A percentile compares a stretch with the other conserved stretches of the same genome.
These are phyloP conservation scores for Mimosa bimucronata DNA, from an alignment of 306 rosid species.

Conservation along the genomic window DNA sequence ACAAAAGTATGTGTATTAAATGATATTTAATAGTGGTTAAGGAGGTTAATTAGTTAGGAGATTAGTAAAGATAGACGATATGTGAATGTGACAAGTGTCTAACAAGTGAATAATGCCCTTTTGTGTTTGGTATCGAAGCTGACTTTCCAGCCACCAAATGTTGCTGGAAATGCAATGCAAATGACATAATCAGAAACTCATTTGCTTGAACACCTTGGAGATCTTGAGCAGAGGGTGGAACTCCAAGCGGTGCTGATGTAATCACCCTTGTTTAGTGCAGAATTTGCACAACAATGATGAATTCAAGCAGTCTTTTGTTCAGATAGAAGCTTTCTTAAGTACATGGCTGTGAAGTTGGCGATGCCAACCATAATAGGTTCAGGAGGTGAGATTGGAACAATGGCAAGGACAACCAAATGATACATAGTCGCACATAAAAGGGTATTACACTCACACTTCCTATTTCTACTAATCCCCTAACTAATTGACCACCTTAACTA, in stretches of 20 bases:
- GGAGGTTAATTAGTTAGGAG: not conserved
- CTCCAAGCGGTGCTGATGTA: not conserved
- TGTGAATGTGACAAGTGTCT: not conserved
- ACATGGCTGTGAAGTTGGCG: not conserved
- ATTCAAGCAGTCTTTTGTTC: not conserved
- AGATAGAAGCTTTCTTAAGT: not conserved
- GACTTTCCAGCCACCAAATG: not conserved
- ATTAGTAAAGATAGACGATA: not conserved
- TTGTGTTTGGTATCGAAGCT: not conserved
- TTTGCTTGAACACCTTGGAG: not conserved
- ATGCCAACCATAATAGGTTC: not conserved
- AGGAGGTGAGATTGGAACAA: not conserved
- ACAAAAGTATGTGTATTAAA: not conserved
- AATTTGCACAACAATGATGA: not conserved
- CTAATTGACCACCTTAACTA: not conserved
- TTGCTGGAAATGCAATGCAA: not conserved
- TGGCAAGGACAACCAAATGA: not conserved
- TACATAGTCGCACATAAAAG: not conserved
- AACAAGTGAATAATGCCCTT: not conserved
- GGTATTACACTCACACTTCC: not conserved
- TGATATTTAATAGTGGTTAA: not conserved
- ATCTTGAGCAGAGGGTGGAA: not conserved
- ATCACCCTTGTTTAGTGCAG: not conserved
- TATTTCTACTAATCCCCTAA: not conserved
- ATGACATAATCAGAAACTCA: not conserved